A percentile compares a stretch with the other conserved stretches of the same genome.
phyloP scores from a whole-genome alignment of 2,329 filamentous ascomycete genomes.

The Fusarium sp. region DNA sequence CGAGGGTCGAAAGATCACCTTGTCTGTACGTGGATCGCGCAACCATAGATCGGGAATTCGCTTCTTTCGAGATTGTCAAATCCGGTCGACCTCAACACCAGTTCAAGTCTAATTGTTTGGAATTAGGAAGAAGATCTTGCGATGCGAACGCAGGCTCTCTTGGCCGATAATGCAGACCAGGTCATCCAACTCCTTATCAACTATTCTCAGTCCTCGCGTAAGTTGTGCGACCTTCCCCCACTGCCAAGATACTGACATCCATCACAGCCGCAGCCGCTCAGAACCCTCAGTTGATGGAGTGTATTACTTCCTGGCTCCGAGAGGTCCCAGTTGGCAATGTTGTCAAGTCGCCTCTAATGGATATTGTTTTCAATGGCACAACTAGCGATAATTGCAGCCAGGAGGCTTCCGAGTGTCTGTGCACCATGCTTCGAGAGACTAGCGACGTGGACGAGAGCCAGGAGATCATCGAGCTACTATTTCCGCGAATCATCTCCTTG shows the following conservation, averaged over 20 bases:
- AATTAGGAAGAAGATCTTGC: constrained; percentile 94
- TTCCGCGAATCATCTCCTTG: constrained; percentile 82
- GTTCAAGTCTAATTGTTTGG: constrained; percentile 55
- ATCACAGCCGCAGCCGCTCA: constrained; percentile 76
- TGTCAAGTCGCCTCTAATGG: constrained; percentile 85
- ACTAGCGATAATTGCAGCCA: constrained; percentile 83
- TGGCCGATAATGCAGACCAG: constrained; percentile 89
- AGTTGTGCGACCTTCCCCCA: constrained; percentile 46
- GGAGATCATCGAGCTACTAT: constrained; percentile 82
- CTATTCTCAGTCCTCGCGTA: constrained; percentile 93
- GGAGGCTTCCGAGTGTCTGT: constrained; percentile 90
- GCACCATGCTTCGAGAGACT: constrained; percentile 91
- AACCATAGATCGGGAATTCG: constrained; percentile 57
- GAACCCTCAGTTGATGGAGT: constrained; percentile 92
- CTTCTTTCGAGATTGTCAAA: constrained; percentile 50
- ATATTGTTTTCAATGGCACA: constrained; percentile 82
- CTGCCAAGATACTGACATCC: constrained; percentile 30
- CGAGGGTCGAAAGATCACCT: constrained; percentile 98
- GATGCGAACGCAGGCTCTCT: constrained; percentile 85
- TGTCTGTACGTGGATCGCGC: constrained; percentile 89
- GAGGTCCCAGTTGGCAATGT: constrained; percentile 89
- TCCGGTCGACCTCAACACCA: constrained; percentile 52
- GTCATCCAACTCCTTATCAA: constrained; percentile 89
- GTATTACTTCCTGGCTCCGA: constrained; percentile 95
- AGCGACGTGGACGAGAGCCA: constrained; percentile 92